These are phyloP conservation scores for Sporothrix pallida DNA, from an alignment of 2,329 filamentous ascomycete species.

Conservation along the genomic window DNA sequence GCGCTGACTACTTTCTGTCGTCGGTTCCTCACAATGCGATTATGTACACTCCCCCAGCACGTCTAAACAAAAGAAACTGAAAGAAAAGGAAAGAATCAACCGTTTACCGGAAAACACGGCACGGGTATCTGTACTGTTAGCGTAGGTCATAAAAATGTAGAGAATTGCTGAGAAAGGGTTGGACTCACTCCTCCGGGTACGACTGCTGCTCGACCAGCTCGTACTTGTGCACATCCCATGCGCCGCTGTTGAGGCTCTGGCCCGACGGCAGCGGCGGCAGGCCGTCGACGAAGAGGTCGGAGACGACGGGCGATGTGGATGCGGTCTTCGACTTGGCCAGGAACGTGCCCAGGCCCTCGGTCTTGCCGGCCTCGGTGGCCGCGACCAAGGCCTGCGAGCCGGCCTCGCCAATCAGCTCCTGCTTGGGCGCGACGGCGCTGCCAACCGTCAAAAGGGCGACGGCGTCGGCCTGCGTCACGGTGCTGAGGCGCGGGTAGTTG, in stretches of 20 bases:
- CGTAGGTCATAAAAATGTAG: not conserved
- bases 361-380: conserved; percentile 75
- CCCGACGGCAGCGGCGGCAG: conserved; percentile 86
- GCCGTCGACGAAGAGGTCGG: conserved; percentile 73
- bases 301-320: conserved; percentile 51
- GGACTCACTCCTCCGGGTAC: conserved; percentile 71
- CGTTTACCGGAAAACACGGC: conserved; percentile 63
- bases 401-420: conserved; percentile 73
- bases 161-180: not conserved
- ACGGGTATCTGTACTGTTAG: conserved; percentile 60
- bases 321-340: conserved; percentile 65
- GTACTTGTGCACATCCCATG: conserved; percentile 73
- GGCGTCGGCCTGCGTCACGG: conserved; percentile 82
- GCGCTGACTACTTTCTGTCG: conserved; percentile 16
- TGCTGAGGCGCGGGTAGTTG: conserved; percentile 78
- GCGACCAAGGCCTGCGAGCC: conserved; percentile 71
- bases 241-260: conserved; percentile 58
- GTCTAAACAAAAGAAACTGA: not conserved
- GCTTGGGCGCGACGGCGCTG: conserved; percentile 78
- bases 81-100: not conserved
- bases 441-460: conserved; percentile 86
- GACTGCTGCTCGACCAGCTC: conserved; percentile 67
- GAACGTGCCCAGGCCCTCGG: conserved; percentile 72
- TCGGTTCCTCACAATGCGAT: conserved; percentile 9
- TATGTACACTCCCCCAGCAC: conserved; percentile 31